These are phyloP conservation scores for Suillus weaverae DNA, from an alignment of 768 basidiomycete species.

Conservation along the genomic window DNA sequence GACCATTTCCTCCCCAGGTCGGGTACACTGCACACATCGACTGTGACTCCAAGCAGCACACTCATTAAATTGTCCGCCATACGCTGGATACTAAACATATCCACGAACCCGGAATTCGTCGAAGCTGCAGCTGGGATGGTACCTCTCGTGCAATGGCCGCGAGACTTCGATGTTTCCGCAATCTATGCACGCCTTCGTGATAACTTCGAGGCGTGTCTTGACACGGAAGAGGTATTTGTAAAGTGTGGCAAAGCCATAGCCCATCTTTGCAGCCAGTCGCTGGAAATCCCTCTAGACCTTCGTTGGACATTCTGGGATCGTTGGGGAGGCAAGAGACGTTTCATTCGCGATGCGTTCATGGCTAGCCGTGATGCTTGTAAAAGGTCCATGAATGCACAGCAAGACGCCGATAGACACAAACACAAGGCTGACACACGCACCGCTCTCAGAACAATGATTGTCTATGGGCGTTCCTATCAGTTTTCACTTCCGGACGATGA, in stretches of 20 bases:
- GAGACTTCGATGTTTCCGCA: not conserved
- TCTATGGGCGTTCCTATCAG: not conserved
- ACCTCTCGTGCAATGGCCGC: not conserved
- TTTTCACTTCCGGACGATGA: not conserved
- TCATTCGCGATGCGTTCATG: not conserved
- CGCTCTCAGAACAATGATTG: not conserved
- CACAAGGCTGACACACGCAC: not conserved
- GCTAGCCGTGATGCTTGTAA: not conserved
- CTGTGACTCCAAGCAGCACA: not conserved
- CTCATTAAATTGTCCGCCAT: not conserved
- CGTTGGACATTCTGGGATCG: not conserved
- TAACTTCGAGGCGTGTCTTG: not conserved
- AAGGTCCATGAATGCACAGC: not conserved
- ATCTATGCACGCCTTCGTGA: not conserved
- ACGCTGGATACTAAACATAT: not conserved
- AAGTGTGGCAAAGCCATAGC: not conserved
- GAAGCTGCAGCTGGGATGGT: not conserved
- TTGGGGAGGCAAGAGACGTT: not conserved
- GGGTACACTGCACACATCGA: no score
- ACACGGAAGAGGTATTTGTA: not conserved
- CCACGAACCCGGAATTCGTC: not conserved
- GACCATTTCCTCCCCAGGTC: no score
- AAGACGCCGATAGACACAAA: not conserved
- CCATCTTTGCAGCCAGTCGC: not conserved
- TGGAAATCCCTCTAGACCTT: not conserved